Percentiles rank a stretch among this genome's conserved stretches.
phyloP scores from a whole-genome alignment of 352 stramenopile species.

The Hyaloperonospora brassicae region DNA sequence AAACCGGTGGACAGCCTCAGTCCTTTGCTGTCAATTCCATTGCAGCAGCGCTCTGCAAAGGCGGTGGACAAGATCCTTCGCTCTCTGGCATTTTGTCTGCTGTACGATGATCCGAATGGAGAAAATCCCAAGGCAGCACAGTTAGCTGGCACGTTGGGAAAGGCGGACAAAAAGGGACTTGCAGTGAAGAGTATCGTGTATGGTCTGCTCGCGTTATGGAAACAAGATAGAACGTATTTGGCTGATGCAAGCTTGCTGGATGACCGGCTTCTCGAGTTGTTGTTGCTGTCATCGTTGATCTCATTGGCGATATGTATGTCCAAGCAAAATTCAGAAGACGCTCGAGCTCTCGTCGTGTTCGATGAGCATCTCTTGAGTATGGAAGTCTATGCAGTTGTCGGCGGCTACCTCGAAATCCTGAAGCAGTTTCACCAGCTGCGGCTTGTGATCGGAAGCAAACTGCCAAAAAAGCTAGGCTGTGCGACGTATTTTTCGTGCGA shows the following conservation, averaged over 20 bases:
- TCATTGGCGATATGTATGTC: slow-evolving; percentile 27
- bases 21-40: slow-evolving; percentile 26
- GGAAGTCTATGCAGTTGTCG: slow-evolving; percentile 37
- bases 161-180: slow-evolving; percentile 29
- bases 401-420: slow-evolving; percentile 43
- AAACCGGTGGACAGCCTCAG: slow-evolving; percentile 23
- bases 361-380: slow-evolving; percentile 41
- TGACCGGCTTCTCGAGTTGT: slow-evolving; percentile 35
- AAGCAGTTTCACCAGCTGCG: slow-evolving; percentile 52
- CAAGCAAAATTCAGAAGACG: slow-evolving; percentile 14
- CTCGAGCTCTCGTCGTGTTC: slow-evolving; percentile 10
- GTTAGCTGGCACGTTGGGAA: slow-evolving; percentile 26
- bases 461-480: slow-evolving; percentile 30
- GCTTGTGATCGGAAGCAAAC: slow-evolving; percentile 39
- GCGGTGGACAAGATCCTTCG: slow-evolving; percentile 36
- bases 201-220: slow-evolving; percentile 44
- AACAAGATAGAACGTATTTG: slow-evolving; percentile 36
- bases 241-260: slow-evolving; percentile 26
- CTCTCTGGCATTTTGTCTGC: slow-evolving; percentile 37
- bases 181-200: slow-evolving; percentile 48
- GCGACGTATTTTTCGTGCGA: slow-evolving; percentile 55
- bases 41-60: slow-evolving; percentile 23
- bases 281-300: slow-evolving; percentile 52
- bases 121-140: slow-evolving; percentile 24
- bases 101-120: slow-evolving; percentile 33